phyloP scores from a whole-genome alignment of 805 yeast genomes.

The Blastobotrys terrestris region DNA sequence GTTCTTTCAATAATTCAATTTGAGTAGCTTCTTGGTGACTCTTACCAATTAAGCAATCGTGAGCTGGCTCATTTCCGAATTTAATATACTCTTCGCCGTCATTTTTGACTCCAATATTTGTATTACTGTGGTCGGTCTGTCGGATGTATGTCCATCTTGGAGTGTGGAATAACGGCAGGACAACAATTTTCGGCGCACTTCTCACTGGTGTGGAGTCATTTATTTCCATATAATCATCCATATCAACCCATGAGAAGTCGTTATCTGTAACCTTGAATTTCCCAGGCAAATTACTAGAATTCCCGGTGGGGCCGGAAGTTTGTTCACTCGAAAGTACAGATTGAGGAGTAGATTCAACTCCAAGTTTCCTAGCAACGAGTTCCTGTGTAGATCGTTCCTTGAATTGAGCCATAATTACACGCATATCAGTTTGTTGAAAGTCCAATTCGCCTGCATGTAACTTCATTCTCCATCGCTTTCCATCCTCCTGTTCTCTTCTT shows the following conservation, averaged over 20 bases:
- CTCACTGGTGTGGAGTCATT: conserved; percentile 33
- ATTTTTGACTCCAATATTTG: conserved; percentile 10
- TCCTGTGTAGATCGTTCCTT: conserved; percentile 47
- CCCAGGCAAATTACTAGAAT: conserved; percentile 16
- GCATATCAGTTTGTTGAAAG: conserved; percentile 58
- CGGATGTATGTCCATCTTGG: conserved; percentile 66
- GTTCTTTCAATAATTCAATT: conserved; percentile 21
- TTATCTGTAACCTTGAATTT: conserved; percentile 28
- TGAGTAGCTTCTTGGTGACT: conserved; percentile 26
- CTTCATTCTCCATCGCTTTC: conserved; percentile 43
- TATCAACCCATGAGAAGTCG: conserved; percentile 58
- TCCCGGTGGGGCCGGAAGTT: conserved; percentile 9
- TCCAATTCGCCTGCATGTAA: conserved; percentile 67
- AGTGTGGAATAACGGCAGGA: conserved; percentile 58
- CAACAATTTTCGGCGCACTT: conserved; percentile 35
- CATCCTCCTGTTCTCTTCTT: conserved; percentile 35
- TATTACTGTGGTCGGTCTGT: conserved; percentile 44
- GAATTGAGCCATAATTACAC: conserved; percentile 60
- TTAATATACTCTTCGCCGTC: conserved; percentile 32
- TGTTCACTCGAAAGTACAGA: conserved; percentile 13
- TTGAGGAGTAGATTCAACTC: conserved; percentile 8
- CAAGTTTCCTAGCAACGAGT: conserved; percentile 28
- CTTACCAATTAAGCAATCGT: conserved; percentile 48
- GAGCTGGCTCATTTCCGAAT: conserved; percentile 52
- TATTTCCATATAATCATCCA: conserved; percentile 69